These are phyloP conservation scores for Podaxis carcinomalis DNA, from an alignment of 768 basidiomycete genomes.

Conservation along the genomic window DNA sequence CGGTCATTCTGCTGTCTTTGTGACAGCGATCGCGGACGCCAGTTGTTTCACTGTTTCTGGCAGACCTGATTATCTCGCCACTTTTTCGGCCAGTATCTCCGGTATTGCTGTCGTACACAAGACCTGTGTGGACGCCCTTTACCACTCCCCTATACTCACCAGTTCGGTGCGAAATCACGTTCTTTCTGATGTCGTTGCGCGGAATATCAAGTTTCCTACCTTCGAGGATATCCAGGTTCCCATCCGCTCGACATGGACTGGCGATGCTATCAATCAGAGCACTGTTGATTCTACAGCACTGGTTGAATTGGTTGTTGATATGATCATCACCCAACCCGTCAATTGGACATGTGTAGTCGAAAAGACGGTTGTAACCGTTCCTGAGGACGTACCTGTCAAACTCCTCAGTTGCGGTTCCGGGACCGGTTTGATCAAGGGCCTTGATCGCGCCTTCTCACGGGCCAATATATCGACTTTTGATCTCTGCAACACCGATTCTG, in stretches of 20 bases:
- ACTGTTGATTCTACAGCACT: constrained; percentile 24
- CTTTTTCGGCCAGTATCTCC: constrained; percentile 36
- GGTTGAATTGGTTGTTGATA: constrained; percentile 39
- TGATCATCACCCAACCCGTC: constrained; percentile 47
- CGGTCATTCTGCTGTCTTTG: constrained; percentile 25
- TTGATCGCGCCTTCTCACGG: constrained; percentile 31
- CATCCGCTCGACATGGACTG: constrained; percentile 42
- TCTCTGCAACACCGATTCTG: constrained; percentile 19
- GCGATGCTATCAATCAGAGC: constrained; percentile 26
- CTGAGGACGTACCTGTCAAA: constrained; percentile 21
- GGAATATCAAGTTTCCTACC: constrained; percentile 47
- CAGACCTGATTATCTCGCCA: constrained; percentile 42
- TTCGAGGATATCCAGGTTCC: constrained; percentile 43
- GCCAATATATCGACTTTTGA: constrained; percentile 18
- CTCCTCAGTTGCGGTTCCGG: constrained; percentile 52
- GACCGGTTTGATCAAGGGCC: constrained; percentile 29
- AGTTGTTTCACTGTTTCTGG: constrained; percentile 54
- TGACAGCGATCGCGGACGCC: constrained; percentile 49
- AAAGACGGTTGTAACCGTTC: constrained; percentile 21
- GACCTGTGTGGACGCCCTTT: constrained; percentile 46
- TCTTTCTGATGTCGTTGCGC: constrained; percentile 36
- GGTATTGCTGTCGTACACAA: constrained; percentile 31
- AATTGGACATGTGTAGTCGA: constrained; percentile 45
- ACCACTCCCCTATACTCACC: constrained; percentile 39
- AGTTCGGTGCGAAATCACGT: constrained; percentile 33